phyloP scores from a whole-genome alignment of 495 filamentous ascomycete genomes.

The Aspergillus wentii region DNA sequence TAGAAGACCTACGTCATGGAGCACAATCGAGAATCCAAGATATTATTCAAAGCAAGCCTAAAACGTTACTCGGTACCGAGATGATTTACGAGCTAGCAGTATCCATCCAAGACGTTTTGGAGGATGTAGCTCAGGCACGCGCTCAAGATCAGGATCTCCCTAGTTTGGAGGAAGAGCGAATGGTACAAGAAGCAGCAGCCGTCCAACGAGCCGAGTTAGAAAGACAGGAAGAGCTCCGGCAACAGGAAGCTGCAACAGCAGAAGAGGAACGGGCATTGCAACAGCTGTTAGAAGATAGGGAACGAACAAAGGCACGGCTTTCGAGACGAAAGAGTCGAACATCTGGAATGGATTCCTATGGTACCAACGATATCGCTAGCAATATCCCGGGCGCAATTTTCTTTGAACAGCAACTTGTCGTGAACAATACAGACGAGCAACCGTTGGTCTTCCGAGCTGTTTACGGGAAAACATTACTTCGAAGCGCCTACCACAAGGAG shows the following conservation, averaged over 20 bases:
- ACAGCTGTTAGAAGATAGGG: constrained; percentile 67
- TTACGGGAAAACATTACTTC: constrained; percentile 53
- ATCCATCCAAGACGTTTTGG: constrained; percentile 78
- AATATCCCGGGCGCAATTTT: constrained; percentile 46
- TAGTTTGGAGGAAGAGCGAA: constrained; percentile 86
- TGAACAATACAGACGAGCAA: constrained; percentile 54
- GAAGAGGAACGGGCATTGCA: constrained; percentile 75
- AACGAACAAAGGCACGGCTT: constrained; percentile 35
- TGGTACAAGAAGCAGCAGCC: constrained; percentile 57
- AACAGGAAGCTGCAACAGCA: constrained; percentile 49
- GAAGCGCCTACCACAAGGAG: constrained; percentile 50
- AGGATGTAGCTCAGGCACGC: constrained; percentile 74
- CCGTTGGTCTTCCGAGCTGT: constrained; percentile 58
- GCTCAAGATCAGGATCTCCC: constrained; percentile 69
- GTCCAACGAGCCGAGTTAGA: constrained; percentile 49
- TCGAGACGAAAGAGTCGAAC: constrained; percentile 36
- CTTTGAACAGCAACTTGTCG: constrained; percentile 66
- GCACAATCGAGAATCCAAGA: constrained; percentile 64
- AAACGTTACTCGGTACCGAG: constrained; percentile 66
- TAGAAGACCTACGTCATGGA: constrained; percentile 58
- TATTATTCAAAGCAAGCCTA: constrained; percentile 65
- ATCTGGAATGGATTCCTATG: constrained; percentile 25
- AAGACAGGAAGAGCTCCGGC: constrained; percentile 46
- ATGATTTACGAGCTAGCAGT: constrained; percentile 89
- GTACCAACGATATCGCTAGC: constrained; percentile 26